phyloP scores from a whole-genome alignment of 176 grass and related monocot genomes.

The Carex myosuroides region DNA sequence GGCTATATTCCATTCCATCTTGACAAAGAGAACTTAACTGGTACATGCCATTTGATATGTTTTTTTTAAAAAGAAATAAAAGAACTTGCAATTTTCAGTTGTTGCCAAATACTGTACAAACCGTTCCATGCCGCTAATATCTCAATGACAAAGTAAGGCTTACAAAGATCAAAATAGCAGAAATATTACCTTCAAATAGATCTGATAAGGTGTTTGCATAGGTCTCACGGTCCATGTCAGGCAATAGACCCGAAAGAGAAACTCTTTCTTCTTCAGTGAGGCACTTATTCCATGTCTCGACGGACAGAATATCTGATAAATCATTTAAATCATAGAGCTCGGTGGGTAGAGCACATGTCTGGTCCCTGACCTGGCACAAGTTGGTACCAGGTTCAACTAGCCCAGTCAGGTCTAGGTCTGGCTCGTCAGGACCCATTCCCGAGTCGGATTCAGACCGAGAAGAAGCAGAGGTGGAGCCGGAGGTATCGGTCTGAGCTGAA shows the following conservation, averaged over 20 bases:
- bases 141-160: background rate
- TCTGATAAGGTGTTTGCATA: slow-evolving; percentile 58
- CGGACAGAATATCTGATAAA: slow-evolving; percentile 43
- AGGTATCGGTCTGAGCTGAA: slow-evolving; percentile 31
- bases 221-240: slow-evolving; percentile 77
- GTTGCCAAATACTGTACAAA: background rate
- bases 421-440: slow-evolving; percentile 61
- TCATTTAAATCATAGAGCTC: slow-evolving; percentile 46
- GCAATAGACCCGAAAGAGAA: slow-evolving; percentile 46
- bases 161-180: background rate
- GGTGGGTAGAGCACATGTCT: slow-evolving; percentile 47
- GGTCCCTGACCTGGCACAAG: slow-evolving; percentile 63
- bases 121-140: background rate
- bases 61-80: background rate
- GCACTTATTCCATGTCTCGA: slow-evolving; percentile 64
- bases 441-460: slow-evolving; percentile 42
- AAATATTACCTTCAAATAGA: slow-evolving; percentile 43
- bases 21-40: background rate
- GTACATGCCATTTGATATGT: background rate
- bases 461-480: background rate
- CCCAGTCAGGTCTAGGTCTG: slow-evolving; percentile 33
- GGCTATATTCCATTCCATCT: background rate
- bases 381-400: slow-evolving; percentile 38
- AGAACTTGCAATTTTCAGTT: background rate
- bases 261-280: slow-evolving; percentile 67